These are phyloP conservation scores for Fistulinella prunicolor DNA, from an alignment of 768 basidiomycete species.

Conservation along the genomic window DNA sequence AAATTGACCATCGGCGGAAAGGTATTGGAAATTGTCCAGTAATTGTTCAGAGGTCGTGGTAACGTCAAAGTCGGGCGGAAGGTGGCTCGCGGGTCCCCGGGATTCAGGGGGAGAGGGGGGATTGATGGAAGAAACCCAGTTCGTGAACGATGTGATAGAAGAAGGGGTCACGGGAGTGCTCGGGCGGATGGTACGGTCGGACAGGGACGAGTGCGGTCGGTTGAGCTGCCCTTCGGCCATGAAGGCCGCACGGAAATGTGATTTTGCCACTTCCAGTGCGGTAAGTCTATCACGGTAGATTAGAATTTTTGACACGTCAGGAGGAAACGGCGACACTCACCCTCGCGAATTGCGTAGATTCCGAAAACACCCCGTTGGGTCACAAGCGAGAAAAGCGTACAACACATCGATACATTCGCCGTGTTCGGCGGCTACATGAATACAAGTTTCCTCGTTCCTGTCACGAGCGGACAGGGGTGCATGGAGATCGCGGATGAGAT, in stretches of 20 bases:
- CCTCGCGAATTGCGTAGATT: conserved; percentile 69
- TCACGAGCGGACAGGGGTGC: conserved; percentile 68
- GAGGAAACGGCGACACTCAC: conserved; percentile 38
- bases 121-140: conserved; percentile 20
- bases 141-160: conserved; percentile 50
- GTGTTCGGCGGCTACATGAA: conserved; percentile 76
- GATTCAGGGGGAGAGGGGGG: conserved; percentile 16
- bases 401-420: conserved; percentile 64
- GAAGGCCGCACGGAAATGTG: conserved; percentile 64
- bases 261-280: conserved; percentile 62
- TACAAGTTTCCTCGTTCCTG: conserved; percentile 68
- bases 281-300: conserved; percentile 40
- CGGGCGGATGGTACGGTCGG: conserved; percentile 52
- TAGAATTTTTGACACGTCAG: neutral
- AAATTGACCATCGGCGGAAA: conserved; percentile 43
- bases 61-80: conserved; percentile 44
- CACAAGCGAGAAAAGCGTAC: conserved; percentile 62
- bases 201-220: conserved; percentile 54
- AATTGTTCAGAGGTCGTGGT: conserved; percentile 45
- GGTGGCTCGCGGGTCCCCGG: conserved; percentile 35
- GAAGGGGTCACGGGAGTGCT: conserved; percentile 39
- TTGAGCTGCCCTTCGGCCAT: conserved; percentile 44
- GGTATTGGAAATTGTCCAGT: conserved; percentile 51
- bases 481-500: conserved; percentile 66
- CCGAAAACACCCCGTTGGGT: conserved; percentile 51